Base-by-base conservation (phyloP, 2,329 filamentous ascomycete genomes). In the Neopestalotiopsis sp. region DNA sequence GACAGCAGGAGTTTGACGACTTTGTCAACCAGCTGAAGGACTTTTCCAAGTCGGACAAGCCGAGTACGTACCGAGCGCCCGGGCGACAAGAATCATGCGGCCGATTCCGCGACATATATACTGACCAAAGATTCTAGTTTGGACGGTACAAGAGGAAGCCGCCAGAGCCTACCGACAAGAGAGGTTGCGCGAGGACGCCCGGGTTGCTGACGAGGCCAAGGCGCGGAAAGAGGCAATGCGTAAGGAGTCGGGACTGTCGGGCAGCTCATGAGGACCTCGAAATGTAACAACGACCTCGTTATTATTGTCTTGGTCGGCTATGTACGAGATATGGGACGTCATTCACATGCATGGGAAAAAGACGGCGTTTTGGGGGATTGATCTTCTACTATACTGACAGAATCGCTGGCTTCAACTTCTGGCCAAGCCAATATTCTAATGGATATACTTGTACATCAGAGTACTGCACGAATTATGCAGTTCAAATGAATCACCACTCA, bases 11-110 rank as follows among this genome's bases (percentile, higher is more conserved):
- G 69, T 97, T 97, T 75, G 93, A 98, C 77, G 88, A 94, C 68
- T 98, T 97, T 77, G 92, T 98, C 34, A 87, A 78, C 63, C 90
- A 91, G 75, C 81, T 99, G 78, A 98, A 97, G 85, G 89, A 95
- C 75, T 94, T 95, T 79, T 93, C 94, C 32, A 97, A 95, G 83
- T 96, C 92, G 14, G 92, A 97, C 78, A 97, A 95, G 83, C 93
- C 93, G 58, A 97, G 94, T 97, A 86, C 70, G 42, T 56, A n/a
- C 2, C 20, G 7, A 58, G 6, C 59, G 2, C 28, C 20, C 6
- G 49, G 49, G 4, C 13, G 4, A 30, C 7, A 28, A 2, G 1
- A 10, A 10, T 38, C 10, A 10, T 10, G 6, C 34, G 1, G 34
- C 2, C 4, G 2, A 38, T 38, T 38, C 34, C 5, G 1, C 66